A percentile compares a stretch with the other conserved stretches of the same genome.
Evolutionary conservation across 345 rosid species (phyloP).

Genomic region (Raphanus sativus): DNA sequence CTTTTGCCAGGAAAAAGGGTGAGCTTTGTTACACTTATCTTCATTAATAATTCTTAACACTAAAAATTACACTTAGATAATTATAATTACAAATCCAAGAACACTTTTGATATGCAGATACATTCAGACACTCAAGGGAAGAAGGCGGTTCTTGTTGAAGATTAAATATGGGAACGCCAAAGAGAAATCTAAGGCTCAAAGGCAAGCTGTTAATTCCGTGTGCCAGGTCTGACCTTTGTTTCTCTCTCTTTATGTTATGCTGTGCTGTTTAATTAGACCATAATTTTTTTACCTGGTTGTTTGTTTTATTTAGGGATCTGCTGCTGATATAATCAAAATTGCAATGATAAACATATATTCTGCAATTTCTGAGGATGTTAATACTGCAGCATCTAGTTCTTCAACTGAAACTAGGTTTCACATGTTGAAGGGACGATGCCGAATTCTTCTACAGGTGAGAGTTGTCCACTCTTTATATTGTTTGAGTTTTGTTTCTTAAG

Average conservation of each 20-base stretch:
- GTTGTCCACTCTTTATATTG: not conserved
- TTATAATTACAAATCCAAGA: not conserved
- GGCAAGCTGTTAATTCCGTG: constrained; percentile 97
- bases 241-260: constrained; percentile 8
- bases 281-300: constrained; percentile 8
- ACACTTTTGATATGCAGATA: constrained; percentile 52
- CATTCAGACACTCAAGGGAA: constrained; percentile 83
- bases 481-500: not conserved
- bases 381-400: constrained; percentile 43
- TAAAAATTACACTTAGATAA: not conserved
- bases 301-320: constrained; percentile 69
- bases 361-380: constrained; percentile 52
- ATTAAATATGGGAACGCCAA: constrained; percentile 76
- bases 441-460: constrained; percentile 82
- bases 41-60: not conserved
- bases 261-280: not conserved
- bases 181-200: constrained; percentile 89
- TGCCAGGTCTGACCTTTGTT: constrained; percentile 64
- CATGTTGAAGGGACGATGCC: constrained; percentile 70
- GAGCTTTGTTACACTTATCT: constrained; percentile 28
- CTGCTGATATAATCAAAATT: constrained; percentile 94
- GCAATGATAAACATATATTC: constrained; percentile 83
- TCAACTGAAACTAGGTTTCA: constrained; percentile 49
- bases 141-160: constrained; percentile 92
- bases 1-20: constrained; percentile 82